Conservation (phyloP, 2,329 filamentous ascomycete genomes). For the Emmonsiellopsis sp. region DNA sequence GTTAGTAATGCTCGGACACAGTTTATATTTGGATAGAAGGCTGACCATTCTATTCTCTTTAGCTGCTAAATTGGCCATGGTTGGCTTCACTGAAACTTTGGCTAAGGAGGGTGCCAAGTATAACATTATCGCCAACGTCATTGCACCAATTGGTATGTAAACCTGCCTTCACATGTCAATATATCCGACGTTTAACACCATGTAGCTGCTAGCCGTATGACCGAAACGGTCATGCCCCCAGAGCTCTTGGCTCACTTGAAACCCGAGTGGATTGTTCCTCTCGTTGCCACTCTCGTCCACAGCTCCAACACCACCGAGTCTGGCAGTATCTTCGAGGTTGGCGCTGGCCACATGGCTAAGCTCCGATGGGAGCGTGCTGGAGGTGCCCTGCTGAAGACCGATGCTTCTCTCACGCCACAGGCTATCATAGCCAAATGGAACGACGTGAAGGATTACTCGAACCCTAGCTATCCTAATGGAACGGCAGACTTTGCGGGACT, state of each 20-base stretch:
- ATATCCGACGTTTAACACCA: conserved; percentile 2
- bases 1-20: conserved; percentile 28
- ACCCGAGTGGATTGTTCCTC: conserved; percentile 90
- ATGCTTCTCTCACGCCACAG: conserved; percentile 76
- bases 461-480: conserved; percentile 72
- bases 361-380: conserved; percentile 88
- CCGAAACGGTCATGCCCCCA: conserved; percentile 88
- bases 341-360: conserved; percentile 87
- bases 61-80: conserved; percentile 88
- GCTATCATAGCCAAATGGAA: conserved; percentile 86
- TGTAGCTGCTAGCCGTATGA: conserved; percentile 84
- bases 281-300: conserved; percentile 83
- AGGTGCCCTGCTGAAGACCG: conserved; percentile 81
- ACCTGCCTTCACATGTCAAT: neutral
- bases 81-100: conserved; percentile 95
- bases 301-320: conserved; percentile 73
- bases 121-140: conserved; percentile 91
- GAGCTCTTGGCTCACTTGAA: conserved; percentile 76
- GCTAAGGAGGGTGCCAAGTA: conserved; percentile 97
- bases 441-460: conserved; percentile 74
- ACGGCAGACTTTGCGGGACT: conserved; percentile 81
- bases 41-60: conserved; percentile 10
- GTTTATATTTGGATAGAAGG: conserved; percentile 2
- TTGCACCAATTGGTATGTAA: conserved; percentile 64
- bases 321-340: conserved; percentile 86